Evolutionary conservation across 169 alveolate genomes (phyloP).

Genomic region (Plasmodium falciparum): DNA sequence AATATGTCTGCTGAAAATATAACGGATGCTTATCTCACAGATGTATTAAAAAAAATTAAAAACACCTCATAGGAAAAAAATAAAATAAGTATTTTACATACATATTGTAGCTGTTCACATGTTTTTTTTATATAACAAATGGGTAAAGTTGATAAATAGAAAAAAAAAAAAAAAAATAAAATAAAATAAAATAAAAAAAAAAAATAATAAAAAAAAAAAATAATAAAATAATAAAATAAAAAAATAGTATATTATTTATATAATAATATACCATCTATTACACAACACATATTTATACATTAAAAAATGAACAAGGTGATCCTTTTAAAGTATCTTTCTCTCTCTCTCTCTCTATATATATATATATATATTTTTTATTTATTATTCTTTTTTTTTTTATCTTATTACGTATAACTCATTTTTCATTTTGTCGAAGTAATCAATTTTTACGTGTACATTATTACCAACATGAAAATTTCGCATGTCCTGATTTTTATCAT

Average conservation of each 20-base stretch:
- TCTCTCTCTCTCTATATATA: background rate
- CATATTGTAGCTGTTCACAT: background rate
- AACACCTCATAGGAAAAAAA: background rate
- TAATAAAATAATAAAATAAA: too few species aligned
- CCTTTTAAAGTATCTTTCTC: background rate
- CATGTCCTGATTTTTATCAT: constrained; percentile 4
- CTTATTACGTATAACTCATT: constrained; percentile 36
- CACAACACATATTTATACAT: too few species aligned
- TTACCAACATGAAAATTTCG: constrained; percentile 15
- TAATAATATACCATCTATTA: background rate
- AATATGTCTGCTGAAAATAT: constrained; percentile 40
- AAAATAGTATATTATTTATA: background rate
- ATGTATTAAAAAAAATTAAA: background rate
- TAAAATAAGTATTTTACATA: background rate
- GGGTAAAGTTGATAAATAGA: background rate
- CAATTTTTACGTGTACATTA: constrained; percentile 4
- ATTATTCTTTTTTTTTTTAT: background rate
- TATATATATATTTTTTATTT: background rate
- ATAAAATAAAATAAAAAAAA: background rate
- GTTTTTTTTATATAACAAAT: background rate
- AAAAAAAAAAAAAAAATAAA: background rate
- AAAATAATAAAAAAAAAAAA: background rate
- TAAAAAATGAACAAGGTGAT: background rate
- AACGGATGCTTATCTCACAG: constrained; percentile 30
- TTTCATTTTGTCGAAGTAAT: constrained; percentile 19